Base-by-base conservation (phyloP, 2,329 filamentous ascomycete species). In the Lomentospora prolificans region DNA sequence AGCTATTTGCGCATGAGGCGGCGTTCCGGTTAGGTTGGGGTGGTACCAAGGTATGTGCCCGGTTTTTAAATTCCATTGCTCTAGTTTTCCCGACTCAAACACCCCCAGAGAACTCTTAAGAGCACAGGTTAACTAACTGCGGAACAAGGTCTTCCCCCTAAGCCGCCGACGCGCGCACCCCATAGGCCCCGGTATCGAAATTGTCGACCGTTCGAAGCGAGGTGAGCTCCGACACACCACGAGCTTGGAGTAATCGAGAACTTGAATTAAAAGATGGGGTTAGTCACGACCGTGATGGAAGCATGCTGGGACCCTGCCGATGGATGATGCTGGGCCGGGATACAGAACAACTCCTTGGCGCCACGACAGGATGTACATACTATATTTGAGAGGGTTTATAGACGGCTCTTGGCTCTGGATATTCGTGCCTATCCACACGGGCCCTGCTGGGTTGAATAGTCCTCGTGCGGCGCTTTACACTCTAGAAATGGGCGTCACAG, bases 21-120 rank as follows among this genome's bases (percentile, higher is more conserved):
- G 94, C 94, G 1, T 99, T 92, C 67, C 78, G 92, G 65, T 75
- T 97, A 63, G 94, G 94, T 58, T 99, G 94, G 94, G 85, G 87
- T 60, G 86, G 86, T 55, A 97, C 94, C 58, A 95, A 94, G 83
- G 94, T 96, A 78, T 50, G 80, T 9, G 24, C 58, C 48, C 55
- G 61, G 48, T 59, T 39, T 50, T 50, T 57, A 10, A 27, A 5
- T 9, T 3, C 19, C 51, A 4, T 44, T 31, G n/a, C 9, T 31
- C 9, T 22, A 27, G 12, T 3, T n/a, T 14, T 24, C 19, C 17
- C 10, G 33, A 17, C n/a, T n/a, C 7, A 14, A 54, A 4, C n/a
- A 41, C 9, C n/a, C 19, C 14, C 4, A 19, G 19, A 41, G 36
- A 41, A 41, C 19, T 17, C n/a, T n/a, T n/a, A n/a, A n/a, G 30